Percentiles rank a stretch among this genome's conserved stretches.
These are phyloP conservation scores for Trichoderma reesei DNA, from an alignment of 495 filamentous ascomycete species.

Conservation along the genomic window DNA sequence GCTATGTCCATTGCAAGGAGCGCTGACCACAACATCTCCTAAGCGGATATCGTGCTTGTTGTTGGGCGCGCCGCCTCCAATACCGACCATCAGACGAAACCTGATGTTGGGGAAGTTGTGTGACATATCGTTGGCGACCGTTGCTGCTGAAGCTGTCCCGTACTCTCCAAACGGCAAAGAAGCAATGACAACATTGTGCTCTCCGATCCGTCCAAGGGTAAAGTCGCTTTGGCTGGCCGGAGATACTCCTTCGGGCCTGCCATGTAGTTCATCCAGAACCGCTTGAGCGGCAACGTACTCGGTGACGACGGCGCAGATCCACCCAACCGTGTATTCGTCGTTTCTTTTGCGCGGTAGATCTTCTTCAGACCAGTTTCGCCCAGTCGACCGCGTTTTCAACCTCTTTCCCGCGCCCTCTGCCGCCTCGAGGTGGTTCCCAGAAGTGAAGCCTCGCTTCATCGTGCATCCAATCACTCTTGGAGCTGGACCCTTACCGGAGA, in stretches of 20 bases:
- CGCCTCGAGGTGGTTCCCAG: too few species aligned
- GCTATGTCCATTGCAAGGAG: constrained; percentile 11
- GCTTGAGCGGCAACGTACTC: constrained; percentile 25
- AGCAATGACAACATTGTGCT: constrained; percentile 34
- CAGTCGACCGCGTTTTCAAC: too few species aligned
- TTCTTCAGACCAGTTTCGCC: too few species aligned
- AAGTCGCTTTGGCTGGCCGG: constrained; percentile 26
- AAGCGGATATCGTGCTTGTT: constrained; percentile 24
- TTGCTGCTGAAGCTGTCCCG: constrained; percentile 27
- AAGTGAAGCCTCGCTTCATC: too few species aligned
- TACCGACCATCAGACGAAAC: constrained; percentile 38
- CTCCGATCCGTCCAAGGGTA: constrained; percentile 24
- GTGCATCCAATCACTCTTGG: too few species aligned
- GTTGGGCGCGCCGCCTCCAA: constrained; percentile 33
- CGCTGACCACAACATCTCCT: constrained; percentile 22
- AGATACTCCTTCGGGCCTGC: constrained; percentile 16
- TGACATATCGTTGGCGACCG: constrained; percentile 26
- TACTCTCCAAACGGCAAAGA: constrained; percentile 28
- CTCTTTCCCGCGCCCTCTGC: too few species aligned
- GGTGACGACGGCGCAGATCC: constrained; percentile 28
- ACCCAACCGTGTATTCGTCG: constrained; percentile 21
- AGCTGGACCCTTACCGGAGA: too few species aligned
- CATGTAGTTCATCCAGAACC: constrained; percentile 28
- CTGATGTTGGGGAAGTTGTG: constrained; percentile 31
- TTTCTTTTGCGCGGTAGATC: not conserved